phyloP scores from a whole-genome alignment of 2,329 filamentous ascomycete species.

The Penicillium hordei region DNA sequence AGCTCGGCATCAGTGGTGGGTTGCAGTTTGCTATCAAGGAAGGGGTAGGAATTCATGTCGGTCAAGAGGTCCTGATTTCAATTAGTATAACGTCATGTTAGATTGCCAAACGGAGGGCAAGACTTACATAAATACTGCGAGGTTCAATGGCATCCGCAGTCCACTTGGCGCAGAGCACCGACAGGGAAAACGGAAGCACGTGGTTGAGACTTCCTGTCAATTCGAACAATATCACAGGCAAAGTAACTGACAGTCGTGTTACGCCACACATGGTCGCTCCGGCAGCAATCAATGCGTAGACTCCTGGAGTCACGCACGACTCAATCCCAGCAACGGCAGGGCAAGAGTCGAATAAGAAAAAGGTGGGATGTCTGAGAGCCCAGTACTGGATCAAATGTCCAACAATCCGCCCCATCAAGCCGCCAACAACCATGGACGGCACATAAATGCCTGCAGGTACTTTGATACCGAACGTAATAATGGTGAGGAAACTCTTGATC shows the following conservation, averaged over 20 bases:
- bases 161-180: constrained; percentile 96
- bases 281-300: constrained; percentile 91
- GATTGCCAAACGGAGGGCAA: background rate
- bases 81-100: constrained; percentile 20
- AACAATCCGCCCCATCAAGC: constrained; percentile 82
- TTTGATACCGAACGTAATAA: constrained; percentile 93
- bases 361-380: constrained; percentile 70
- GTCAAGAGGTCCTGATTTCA: constrained; percentile 73
- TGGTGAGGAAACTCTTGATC: constrained; percentile 84
- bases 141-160: constrained; percentile 94
- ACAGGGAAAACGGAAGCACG: constrained; percentile 88
- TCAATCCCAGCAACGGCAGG: constrained; percentile 65
- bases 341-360: constrained; percentile 73
- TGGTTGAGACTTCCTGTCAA: constrained; percentile 93
- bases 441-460: constrained; percentile 96
- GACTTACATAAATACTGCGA: constrained; percentile 79
- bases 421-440: constrained; percentile 97
- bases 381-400: constrained; percentile 83
- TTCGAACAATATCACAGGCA: constrained; percentile 94
- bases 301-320: constrained; percentile 90
- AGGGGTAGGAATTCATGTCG: constrained; percentile 96
- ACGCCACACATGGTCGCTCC: constrained; percentile 98
- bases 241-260: constrained; percentile 85
- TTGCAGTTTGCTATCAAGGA: constrained; percentile 93
- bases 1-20: constrained; percentile 87